phyloP scores from a whole-genome alignment of 2,329 filamentous ascomycete genomes.

The Stylonectria norvegica region DNA sequence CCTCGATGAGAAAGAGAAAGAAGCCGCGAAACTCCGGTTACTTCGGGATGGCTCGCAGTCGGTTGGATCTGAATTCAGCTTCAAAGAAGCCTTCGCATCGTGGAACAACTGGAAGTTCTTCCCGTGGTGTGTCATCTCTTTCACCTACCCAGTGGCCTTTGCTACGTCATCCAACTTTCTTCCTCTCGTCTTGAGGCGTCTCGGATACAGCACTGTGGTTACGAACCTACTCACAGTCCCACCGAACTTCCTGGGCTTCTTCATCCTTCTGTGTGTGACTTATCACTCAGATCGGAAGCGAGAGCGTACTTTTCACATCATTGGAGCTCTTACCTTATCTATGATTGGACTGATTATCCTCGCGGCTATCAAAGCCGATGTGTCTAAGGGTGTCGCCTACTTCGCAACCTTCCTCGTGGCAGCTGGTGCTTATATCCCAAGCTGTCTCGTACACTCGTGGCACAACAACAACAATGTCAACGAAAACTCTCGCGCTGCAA shows the following conservation, averaged over 20 bases:
- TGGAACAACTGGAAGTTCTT: constrained; percentile 39
- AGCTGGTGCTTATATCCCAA: constrained; percentile 43
- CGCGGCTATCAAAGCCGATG: constrained; percentile 39
- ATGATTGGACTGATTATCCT: constrained; percentile 44
- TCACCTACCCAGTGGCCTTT: constrained; percentile 48
- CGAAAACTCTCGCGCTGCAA: constrained; percentile 45
- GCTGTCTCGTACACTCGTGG: constrained; percentile 47
- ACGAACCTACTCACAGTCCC: constrained; percentile 49
- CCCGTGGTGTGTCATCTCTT: constrained; percentile 43
- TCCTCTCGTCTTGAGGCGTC: constrained; percentile 42
- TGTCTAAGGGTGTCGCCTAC: constrained; percentile 43
- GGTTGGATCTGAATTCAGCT: constrained; percentile 35
- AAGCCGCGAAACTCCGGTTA: constrained; percentile 36
- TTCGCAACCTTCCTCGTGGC: constrained; percentile 50
- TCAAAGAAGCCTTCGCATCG: constrained; percentile 39
- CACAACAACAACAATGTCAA: constrained; percentile 52
- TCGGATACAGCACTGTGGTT: constrained; percentile 42
- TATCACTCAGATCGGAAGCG: constrained; percentile 43
- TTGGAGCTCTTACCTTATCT: constrained; percentile 33
- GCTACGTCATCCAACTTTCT: constrained; percentile 38
- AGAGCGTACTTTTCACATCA: constrained; percentile 45
- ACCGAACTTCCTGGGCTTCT: constrained; percentile 45
- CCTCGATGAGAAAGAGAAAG: constrained; percentile 41
- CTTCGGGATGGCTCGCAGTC: constrained; percentile 42
- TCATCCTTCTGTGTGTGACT: constrained; percentile 42